Conservation (phyloP, 2,329 filamentous ascomycete species). For the Beauveria scarabaeidicola region DNA sequence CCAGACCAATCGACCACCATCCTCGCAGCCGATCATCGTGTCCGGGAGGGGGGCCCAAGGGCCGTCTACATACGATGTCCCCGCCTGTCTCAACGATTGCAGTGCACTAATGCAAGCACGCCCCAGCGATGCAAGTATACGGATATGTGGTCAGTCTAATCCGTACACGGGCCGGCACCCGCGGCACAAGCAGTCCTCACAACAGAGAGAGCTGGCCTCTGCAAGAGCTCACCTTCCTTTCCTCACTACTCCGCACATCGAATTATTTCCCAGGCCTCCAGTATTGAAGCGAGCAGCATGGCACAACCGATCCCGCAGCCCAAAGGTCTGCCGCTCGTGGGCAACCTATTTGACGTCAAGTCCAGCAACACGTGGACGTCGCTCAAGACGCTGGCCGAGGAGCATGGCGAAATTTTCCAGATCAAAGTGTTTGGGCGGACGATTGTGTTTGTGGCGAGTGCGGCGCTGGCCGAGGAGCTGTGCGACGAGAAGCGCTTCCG, state of each 20-base stretch:
- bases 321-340: conserved; percentile 26
- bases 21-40: neutral
- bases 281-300: conserved; percentile 17
- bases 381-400: conserved; percentile 26
- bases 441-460: conserved; percentile 38
- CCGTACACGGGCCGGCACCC: neutral
- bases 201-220: neutral
- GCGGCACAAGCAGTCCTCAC: neutral
- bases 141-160: neutral
- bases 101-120: conserved; percentile 4
- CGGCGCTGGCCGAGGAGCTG: conserved; percentile 39
- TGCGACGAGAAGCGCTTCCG: conserved; percentile 46
- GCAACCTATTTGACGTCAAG: conserved; percentile 28
- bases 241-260: neutral
- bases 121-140: neutral
- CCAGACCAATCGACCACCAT: neutral
- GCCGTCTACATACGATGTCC: neutral
- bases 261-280: neutral
- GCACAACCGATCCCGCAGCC: conserved; percentile 28
- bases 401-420: conserved; percentile 31
- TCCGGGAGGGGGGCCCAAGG: neutral
- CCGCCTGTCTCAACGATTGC: neutral
- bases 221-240: neutral
- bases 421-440: conserved; percentile 26
- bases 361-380: conserved; percentile 29